Base-by-base conservation (phyloP, 2,329 filamentous ascomycete species). In the Beauveria medogensis region DNA sequence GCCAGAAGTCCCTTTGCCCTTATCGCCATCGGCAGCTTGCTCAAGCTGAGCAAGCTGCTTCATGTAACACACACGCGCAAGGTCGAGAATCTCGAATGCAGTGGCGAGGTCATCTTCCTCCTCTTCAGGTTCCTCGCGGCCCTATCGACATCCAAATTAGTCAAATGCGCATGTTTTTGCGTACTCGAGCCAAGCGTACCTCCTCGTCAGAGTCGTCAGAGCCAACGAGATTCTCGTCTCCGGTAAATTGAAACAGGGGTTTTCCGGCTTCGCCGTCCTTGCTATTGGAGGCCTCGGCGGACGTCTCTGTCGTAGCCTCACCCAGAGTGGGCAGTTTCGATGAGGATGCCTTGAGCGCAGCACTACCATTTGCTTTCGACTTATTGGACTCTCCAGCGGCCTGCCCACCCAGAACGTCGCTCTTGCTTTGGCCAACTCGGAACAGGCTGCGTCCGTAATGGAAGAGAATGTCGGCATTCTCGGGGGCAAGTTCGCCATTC, bases 401-500 rank as follows among this genome's bases (percentile, higher is more conserved):
- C 69, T 89, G 89, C 40, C 89, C 90, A 61, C 94, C 94, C 41
- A 99, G 81, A 26, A 99, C 92, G 70, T 97, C 92, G 71, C 92
- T 97, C 75, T 96, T 96, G 73, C 86, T 88, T 72, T 97, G 90
- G 34, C 92, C 94, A 63, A 97, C 89, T 73, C 92, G 92, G 81
- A 96, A 97, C 22, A 99, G 79, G 61, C 91, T 91, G 71, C 93
- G 90, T 16, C 94, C 94, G 75, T 99, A 99, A 65, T 92, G 84
- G 74, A 96, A 99, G 22, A 97, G 84, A 52, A 99, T 84, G 72
- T 97, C 93, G 55, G 92, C 93, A 69, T 99, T 99, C 62, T 91
- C 87, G 4, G 90, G 86, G 18, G 86, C 86, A 82, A 95, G 90
- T 75, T 97, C 94, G 73, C 93, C 94, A 73, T 97, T 94, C 72